A percentile compares a stretch with the other conserved stretches of the same genome.
These are phyloP conservation scores for Lyophyllum decastes DNA, from an alignment of 768 basidiomycete genomes.

Conservation along the genomic window DNA sequence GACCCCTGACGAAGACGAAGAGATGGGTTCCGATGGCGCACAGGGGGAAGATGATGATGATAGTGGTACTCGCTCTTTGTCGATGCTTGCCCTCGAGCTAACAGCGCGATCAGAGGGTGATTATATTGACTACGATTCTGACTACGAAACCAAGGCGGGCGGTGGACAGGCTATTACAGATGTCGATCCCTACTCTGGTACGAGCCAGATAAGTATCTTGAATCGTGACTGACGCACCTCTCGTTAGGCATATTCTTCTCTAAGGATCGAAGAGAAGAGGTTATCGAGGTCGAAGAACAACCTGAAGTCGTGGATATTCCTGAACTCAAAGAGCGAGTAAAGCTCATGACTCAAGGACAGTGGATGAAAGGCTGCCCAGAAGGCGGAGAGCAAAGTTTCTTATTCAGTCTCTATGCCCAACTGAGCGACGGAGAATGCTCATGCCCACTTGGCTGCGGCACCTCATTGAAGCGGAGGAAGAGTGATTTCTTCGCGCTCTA, in stretches of 20 bases:
- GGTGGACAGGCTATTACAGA: conserved; percentile 45
- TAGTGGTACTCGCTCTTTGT: conserved; percentile 35
- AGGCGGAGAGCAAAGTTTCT: conserved; percentile 84
- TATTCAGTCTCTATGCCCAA: conserved; percentile 83
- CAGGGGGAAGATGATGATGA: conserved; percentile 54
- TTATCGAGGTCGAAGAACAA: conserved; percentile 88
- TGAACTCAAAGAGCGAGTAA: conserved; percentile 45
- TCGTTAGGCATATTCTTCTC: conserved; percentile 87
- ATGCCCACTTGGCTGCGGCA: conserved; percentile 80
- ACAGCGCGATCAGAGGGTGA: conserved; percentile 41
- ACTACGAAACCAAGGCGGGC: conserved; percentile 55
- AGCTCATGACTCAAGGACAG: conserved; percentile 83
- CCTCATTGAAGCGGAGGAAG: conserved; percentile 58
- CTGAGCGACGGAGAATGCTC: conserved; percentile 61
- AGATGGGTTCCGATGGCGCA: conserved; percentile 44
- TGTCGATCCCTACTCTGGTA: conserved; percentile 90
- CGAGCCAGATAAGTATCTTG: conserved; percentile 10
- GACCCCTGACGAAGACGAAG: conserved; percentile 66
- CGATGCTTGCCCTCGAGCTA: neutral
- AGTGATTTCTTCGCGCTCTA: conserved; percentile 82
- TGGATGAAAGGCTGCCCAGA: conserved; percentile 99
- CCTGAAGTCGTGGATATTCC: conserved; percentile 53
- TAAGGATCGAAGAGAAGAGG: conserved; percentile 88
- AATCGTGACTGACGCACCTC: conserved; percentile 7
- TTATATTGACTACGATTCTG: conserved; percentile 83